Conservation (phyloP, 257 asterid species). For the Capsicum rhomboideum region DNA sequence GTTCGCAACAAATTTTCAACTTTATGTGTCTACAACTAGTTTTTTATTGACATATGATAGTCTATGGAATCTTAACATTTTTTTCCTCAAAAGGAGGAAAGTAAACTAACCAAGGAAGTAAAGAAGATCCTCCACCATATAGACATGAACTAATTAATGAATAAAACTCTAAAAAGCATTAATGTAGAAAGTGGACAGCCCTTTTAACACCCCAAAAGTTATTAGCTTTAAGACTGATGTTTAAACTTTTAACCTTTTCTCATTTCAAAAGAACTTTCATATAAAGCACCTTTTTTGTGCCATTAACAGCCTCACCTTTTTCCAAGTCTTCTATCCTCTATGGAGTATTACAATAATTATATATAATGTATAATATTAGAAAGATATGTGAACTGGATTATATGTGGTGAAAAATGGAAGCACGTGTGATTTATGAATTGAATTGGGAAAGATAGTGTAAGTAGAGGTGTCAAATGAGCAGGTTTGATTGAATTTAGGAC, state of each 20-base stretch:
- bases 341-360: neutral
- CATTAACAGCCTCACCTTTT: neutral
- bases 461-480: too few relatives aligned
- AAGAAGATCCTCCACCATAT: constrained; percentile 28
- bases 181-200: constrained; percentile 92
- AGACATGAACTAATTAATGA: constrained; percentile 1
- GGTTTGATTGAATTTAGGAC: too few relatives aligned
- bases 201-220: constrained; percentile 74
- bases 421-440: neutral
- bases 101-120: constrained; percentile 1
- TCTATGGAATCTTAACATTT: neutral
- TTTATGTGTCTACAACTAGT: too few relatives aligned
- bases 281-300: constrained; percentile 31
- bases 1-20: too few relatives aligned
- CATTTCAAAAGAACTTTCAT: constrained; percentile 37
- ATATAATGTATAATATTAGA: neutral
- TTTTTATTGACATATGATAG: neutral
- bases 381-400: neutral
- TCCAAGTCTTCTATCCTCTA: neutral
- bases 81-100: neutral
- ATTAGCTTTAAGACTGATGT: constrained; percentile 26
- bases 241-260: constrained; percentile 4
- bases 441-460: neutral
- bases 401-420: neutral
- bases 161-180: neutral